These are phyloP conservation scores for Chalciporus piperatus DNA, from an alignment of 768 basidiomycete genomes.

Conservation along the genomic window DNA sequence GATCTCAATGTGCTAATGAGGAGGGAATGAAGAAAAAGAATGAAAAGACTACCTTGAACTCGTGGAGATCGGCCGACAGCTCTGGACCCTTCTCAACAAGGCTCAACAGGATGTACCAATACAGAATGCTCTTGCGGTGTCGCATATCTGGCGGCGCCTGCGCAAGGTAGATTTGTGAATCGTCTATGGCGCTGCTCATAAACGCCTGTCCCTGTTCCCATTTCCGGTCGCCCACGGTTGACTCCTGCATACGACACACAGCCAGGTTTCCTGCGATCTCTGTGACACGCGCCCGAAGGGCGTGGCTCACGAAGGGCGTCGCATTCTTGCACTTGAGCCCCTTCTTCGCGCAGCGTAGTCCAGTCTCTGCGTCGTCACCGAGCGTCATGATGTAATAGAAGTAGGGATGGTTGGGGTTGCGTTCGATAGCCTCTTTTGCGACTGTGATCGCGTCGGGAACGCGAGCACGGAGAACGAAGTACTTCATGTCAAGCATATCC, in stretches of 20 bases:
- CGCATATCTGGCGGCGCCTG: constrained; percentile 60
- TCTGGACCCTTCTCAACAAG: constrained; percentile 49
- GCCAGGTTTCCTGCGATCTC: constrained; percentile 59
- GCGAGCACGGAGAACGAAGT: constrained; percentile 44
- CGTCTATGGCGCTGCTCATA: constrained; percentile 55
- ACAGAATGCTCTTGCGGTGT: constrained; percentile 54
- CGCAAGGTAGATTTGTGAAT: constrained; percentile 51
- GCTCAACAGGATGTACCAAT: constrained; percentile 56
- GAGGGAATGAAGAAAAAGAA: too few relatives aligned
- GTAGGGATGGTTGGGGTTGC: constrained; percentile 55
- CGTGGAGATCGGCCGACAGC: constrained; percentile 43
- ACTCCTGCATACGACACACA: constrained; percentile 41
- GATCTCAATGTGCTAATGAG: background rate
- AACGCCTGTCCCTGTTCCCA: constrained; percentile 64
- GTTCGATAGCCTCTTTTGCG: constrained; percentile 44
- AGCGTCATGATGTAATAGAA: constrained; percentile 61
- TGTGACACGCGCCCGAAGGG: constrained; percentile 57
- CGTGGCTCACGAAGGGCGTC: constrained; percentile 56
- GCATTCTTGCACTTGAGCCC: constrained; percentile 54
- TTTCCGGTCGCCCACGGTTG: constrained; percentile 36
- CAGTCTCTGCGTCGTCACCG: constrained; percentile 43
- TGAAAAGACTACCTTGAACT: constrained; percentile 42
- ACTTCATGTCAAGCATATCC: constrained; percentile 67
- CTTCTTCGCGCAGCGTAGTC: constrained; percentile 59
- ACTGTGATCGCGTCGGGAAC: constrained; percentile 44